A percentile compares a stretch with the other conserved stretches of the same genome.
These are phyloP conservation scores for Cryptosporidium felis DNA, from an alignment of 169 alveolate genomes.

Conservation along the genomic window DNA sequence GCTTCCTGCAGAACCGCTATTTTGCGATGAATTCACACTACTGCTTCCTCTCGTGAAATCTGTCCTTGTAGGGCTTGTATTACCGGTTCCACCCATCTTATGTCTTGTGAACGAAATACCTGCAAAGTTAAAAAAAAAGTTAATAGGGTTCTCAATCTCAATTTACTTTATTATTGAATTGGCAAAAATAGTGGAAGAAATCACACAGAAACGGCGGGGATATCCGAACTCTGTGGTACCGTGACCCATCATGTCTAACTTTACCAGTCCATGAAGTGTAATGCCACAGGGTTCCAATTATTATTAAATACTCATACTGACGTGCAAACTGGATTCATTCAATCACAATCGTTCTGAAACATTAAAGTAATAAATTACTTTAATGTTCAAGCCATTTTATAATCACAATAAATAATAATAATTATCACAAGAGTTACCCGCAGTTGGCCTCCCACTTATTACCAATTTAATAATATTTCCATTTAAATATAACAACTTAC, in stretches of 20 bases:
- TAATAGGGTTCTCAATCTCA: too few relatives aligned
- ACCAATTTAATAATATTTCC: too few relatives aligned
- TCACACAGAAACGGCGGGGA: too few relatives aligned
- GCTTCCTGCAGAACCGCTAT: background rate
- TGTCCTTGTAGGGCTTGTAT: slow-evolving; percentile 7
- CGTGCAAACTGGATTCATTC: slow-evolving; percentile 70
- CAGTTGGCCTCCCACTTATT: too few relatives aligned
- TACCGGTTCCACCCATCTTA: background rate
- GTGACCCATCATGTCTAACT: too few relatives aligned
- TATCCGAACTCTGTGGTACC: too few relatives aligned
- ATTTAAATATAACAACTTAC: slow-evolving; percentile 20
- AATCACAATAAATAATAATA: slow-evolving; percentile 19
- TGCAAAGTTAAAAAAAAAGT: background rate
- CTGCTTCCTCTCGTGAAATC: slow-evolving; percentile 19
- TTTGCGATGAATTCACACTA: background rate
- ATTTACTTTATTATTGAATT: too few relatives aligned
- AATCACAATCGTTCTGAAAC: slow-evolving; percentile 41
- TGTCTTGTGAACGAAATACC: slow-evolving; percentile 51
- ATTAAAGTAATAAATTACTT: background rate
- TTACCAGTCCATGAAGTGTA: too few relatives aligned
- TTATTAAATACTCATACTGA: slow-evolving; percentile 44
- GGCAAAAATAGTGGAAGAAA: too few relatives aligned
- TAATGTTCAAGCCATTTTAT: slow-evolving; percentile 44
- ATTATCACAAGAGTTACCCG: background rate
- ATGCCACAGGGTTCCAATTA: background rate